Conservation (phyloP, 2,329 filamentous ascomycete species). For the Colletotrichum coccodes region DNA sequence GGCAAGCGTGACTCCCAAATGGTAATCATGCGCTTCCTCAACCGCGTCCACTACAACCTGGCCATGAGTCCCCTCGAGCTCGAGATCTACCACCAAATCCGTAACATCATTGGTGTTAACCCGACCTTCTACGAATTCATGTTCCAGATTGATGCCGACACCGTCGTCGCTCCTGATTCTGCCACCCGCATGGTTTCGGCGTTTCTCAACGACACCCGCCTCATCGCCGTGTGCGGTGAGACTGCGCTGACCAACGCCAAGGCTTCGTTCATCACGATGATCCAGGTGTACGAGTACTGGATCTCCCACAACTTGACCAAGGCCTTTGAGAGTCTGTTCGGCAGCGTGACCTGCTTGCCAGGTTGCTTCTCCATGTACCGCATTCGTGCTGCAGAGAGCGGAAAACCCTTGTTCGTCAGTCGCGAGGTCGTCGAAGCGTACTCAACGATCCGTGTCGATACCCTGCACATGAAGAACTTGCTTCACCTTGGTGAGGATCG, state of each 20-base stretch:
- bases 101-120: constrained; percentile 98
- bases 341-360: constrained; percentile 95
- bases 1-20: constrained; percentile 99
- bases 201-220: constrained; percentile 89
- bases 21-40: constrained; percentile 98
- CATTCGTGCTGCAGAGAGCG: constrained; percentile 91
- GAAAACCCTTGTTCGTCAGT: constrained; percentile 96
- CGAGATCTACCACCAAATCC: constrained; percentile 98
- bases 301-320: constrained; percentile 98
- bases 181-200: constrained; percentile 91
- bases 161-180: constrained; percentile 88
- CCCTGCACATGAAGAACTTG: constrained; percentile 98
- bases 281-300: constrained; percentile 99
- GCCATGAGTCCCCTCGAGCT: constrained; percentile 96
- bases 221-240: constrained; percentile 96
- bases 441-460: constrained; percentile 93
- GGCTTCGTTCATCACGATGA: constrained; percentile 95
- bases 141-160: constrained; percentile 97
- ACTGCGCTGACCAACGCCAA: constrained; percentile 94
- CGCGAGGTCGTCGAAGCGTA: constrained; percentile 90
- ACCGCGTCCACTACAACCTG: constrained; percentile 97
- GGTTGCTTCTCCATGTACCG: constrained; percentile 99
- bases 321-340: constrained; percentile 97
- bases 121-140: constrained; percentile 98
- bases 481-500: constrained; percentile 97